Evolutionary conservation across 306 rosid species (phyloP), one percentile per base, ranked within the genome.

Genomic region (Ammopiptanthus mongolicus): DNA sequence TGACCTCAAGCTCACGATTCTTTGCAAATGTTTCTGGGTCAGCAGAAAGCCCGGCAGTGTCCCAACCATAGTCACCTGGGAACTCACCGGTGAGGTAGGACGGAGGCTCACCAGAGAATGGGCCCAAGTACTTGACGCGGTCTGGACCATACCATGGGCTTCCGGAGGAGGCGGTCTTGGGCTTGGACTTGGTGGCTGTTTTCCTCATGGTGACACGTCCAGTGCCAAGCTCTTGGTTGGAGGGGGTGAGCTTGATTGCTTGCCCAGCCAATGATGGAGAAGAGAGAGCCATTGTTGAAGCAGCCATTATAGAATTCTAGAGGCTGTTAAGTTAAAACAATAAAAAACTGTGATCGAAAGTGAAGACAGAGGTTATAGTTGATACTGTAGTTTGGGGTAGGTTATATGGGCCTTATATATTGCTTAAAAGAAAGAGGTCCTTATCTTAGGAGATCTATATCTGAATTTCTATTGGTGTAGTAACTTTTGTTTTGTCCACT

Each of bases 251-350:
- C 73, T 76, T 76, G 23, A 76, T 65, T 18, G 80, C 60, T 31
- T 65, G 21, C 0, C 80, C 80, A 18, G 67, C 80, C 59, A 75
- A 15, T 10, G 80, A 64, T 10, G 80, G 17, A 0, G 80, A 75
- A 51, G 80, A 75, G 33, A 75, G 65, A 23, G 57, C 55, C 80
- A 75, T 75, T 23, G 80, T 52, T 25, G 80, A 64, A 51, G 80
- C 56, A n/a, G 80, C 80, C 80, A 74, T 74, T 47, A 51, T 18
- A 46, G 5, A 19, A 21, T 8, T 6, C 1, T 33, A 52, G 36
- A 4, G 36, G 36, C 36, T 3, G 4, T 31, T 31, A 31, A 31
- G 36, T 17, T 7, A 19, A 53, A 28, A 0, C 12, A 69, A 36
- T 55, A 10, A 42, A 42, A 37, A 34, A 15, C 31, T 62, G 0